These are phyloP conservation scores for Aurantiochytrium sp. DNA, from an alignment of 108 stramenopile species.

Conservation along the genomic window DNA sequence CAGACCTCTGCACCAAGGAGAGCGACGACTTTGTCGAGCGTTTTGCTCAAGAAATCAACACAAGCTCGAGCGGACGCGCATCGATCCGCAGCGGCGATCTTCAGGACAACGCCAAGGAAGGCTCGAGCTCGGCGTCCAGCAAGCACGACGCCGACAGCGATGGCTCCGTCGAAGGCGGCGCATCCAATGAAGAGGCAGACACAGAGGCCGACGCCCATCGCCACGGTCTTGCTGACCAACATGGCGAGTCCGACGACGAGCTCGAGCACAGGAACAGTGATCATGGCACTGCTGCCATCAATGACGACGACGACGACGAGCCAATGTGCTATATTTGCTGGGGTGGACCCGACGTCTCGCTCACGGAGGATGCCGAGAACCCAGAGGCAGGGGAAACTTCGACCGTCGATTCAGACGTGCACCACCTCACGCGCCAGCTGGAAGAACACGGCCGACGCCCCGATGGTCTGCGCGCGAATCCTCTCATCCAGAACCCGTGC, in stretches of 20 bases:
- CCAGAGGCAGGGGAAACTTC: no score
- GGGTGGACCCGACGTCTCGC: background rate
- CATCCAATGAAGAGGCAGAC: background rate
- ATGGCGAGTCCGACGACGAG: background rate
- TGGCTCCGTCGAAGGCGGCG: background rate
- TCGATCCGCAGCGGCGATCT: background rate
- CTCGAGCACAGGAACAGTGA: background rate
- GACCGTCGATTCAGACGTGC: background rate
- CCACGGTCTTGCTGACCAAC: background rate
- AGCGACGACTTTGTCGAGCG: constrained; percentile 14
- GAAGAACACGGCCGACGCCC: background rate
- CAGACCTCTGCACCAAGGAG: background rate
- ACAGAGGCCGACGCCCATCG: background rate
- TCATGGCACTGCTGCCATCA: no score
- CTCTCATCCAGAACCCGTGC: constrained; percentile 2
- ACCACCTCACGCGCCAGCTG: background rate
- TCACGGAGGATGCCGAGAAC: background rate
- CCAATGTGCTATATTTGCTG: constrained; percentile 18
- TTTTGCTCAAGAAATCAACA: background rate
- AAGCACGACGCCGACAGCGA: background rate
- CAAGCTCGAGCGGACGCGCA: background rate
- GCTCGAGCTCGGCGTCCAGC: background rate
- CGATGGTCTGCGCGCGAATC: background rate
- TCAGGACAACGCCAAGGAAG: background rate
- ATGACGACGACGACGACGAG: background rate